phyloP scores from a whole-genome alignment of 202 grass and related monocot genomes.

The Dendrocalamus latiflorus region DNA sequence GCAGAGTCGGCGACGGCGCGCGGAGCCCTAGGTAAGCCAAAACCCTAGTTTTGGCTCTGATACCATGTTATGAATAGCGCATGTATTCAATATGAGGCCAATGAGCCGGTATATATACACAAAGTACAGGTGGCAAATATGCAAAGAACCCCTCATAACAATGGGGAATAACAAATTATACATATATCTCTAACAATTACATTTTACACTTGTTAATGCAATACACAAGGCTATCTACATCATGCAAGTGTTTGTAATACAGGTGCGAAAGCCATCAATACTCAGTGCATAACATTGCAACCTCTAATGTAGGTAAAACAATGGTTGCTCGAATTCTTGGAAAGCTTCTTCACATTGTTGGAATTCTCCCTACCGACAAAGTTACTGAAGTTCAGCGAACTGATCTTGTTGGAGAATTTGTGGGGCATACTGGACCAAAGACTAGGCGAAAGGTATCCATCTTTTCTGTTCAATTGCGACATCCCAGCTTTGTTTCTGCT shows the following conservation, averaged over 20 bases:
- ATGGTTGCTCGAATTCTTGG: constrained; percentile 97
- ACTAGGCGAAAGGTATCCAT: constrained; percentile 72
- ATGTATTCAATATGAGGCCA: too few relatives aligned
- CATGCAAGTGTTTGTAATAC: not conserved
- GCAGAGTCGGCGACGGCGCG: too few relatives aligned
- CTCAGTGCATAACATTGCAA: constrained; percentile 19
- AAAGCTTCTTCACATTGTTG: constrained; percentile 81
- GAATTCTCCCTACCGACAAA: constrained; percentile 83
- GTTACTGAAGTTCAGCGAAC: constrained; percentile 96
- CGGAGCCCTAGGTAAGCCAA: too few relatives aligned
- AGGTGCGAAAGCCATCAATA: not conserved
- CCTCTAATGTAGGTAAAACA: constrained; percentile 80
- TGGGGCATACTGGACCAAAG: constrained; percentile 95
- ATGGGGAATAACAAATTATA: too few relatives aligned
- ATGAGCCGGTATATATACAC: too few relatives aligned
- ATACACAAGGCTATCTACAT: not conserved
- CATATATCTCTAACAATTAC: too few relatives aligned
- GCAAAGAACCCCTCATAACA: too few relatives aligned
- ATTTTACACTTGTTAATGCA: not conserved
- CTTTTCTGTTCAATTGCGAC: not conserved
- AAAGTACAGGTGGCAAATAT: too few relatives aligned
- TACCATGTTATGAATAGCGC: too few relatives aligned
- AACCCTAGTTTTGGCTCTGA: too few relatives aligned
- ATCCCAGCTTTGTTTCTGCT: constrained; percentile 2
- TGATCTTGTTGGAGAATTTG: constrained; percentile 98